Conservation (phyloP, 2,329 filamentous ascomycete species). For the Xenoacremonium recifei region DNA sequence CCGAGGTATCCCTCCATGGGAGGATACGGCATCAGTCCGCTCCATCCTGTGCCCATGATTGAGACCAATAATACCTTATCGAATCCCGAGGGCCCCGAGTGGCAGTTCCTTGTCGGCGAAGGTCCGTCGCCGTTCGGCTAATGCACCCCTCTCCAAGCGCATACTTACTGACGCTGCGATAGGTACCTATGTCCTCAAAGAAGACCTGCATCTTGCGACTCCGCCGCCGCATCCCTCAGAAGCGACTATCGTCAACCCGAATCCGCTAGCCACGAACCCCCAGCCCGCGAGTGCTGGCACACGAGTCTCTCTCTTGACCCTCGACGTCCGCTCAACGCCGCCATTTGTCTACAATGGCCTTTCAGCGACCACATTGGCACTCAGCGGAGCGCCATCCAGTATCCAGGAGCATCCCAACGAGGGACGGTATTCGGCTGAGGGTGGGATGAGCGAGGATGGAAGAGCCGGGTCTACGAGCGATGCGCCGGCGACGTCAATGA, state of each 20-base stretch:
- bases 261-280: constrained; percentile 83
- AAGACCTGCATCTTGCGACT: constrained; percentile 88
- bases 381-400: constrained; percentile 43
- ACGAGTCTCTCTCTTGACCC: constrained; percentile 73
- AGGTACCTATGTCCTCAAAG: constrained; percentile 89
- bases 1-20: constrained; percentile 76
- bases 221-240: constrained; percentile 95
- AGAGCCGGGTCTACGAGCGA: constrained; percentile 54
- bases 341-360: constrained; percentile 55
- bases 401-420: constrained; percentile 64
- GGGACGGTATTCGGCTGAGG: constrained; percentile 58
- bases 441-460: constrained; percentile 55
- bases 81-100: constrained; percentile 77
- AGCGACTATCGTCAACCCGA: constrained; percentile 80
- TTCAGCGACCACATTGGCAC: constrained; percentile 48
- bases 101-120: constrained; percentile 91
- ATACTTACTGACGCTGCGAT: constrained; percentile 15
- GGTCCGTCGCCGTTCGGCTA: constrained; percentile 48
- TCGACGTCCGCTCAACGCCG: constrained; percentile 60
- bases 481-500: constrained; percentile 39
- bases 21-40: constrained; percentile 68
- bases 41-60: constrained; percentile 70
- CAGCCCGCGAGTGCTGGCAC: constrained; percentile 83
- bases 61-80: constrained; percentile 91
- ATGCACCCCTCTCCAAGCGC: background rate